Percentiles rank a stretch among this genome's conserved stretches.
Conservation (phyloP, 345 rosid species). For the Geranium rotundifolium region DNA sequence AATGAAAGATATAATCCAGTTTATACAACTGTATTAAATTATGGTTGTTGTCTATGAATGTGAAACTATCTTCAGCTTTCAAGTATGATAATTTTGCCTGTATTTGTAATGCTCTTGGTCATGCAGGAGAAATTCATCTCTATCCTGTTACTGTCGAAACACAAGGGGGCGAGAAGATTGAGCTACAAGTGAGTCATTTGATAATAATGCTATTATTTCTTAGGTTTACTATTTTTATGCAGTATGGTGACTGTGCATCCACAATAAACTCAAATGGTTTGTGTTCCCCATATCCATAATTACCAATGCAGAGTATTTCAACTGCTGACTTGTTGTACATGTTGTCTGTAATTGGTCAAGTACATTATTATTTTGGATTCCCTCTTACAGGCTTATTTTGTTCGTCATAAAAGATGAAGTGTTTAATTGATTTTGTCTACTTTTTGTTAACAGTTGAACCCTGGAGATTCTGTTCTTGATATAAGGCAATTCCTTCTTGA, state of each 20-base stretch:
- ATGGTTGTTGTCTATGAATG: too few relatives aligned
- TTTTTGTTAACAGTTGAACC: slow-evolving; percentile 65
- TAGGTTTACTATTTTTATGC: background rate
- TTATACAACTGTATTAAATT: too few relatives aligned
- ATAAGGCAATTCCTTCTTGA: slow-evolving; percentile 94
- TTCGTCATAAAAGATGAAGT: background rate
- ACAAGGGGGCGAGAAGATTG: slow-evolving; percentile 76
- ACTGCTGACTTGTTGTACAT: background rate
- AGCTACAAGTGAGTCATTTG: slow-evolving; percentile 58
- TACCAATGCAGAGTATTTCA: background rate
- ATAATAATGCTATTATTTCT: background rate
- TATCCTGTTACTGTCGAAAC: slow-evolving; percentile 86
- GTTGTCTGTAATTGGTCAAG: background rate
- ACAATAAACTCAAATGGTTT: background rate
- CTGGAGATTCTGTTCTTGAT: slow-evolving; percentile 98
- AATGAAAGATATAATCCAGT: too few relatives aligned
- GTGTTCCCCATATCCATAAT: background rate
- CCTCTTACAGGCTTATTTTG: too few relatives aligned
- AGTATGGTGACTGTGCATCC: background rate
- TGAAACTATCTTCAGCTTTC: too few relatives aligned
- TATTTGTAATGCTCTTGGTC: background rate
- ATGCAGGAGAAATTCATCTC: slow-evolving; percentile 79
- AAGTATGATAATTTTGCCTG: background rate
- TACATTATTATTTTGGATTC: background rate
- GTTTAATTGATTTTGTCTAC: slow-evolving; percentile 2